A percentile compares a stretch with the other conserved stretches of the same genome.
Conservation (phyloP, 1,284 basidiomycete genomes). For the Ceratobasidium sp. region DNA sequence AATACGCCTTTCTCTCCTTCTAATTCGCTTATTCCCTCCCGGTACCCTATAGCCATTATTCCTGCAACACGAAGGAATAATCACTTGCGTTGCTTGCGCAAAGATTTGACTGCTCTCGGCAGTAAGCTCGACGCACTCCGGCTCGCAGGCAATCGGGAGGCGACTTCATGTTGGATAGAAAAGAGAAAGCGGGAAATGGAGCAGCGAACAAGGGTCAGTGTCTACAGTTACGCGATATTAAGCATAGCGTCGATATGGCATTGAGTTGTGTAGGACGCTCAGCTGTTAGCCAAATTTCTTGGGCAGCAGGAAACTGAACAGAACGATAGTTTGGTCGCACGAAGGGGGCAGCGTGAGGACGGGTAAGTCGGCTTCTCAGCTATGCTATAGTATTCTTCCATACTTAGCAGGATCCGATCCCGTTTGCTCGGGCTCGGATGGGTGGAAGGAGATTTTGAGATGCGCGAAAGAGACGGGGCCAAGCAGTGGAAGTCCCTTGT, state of each 20-base stretch:
- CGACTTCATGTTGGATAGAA: neutral
- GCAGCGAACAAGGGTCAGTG: neutral
- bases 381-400: neutral
- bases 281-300: neutral
- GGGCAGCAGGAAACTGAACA: neutral
- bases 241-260: neutral
- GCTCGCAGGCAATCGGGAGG: neutral
- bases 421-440: conserved; percentile 28
- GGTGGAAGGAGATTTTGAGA: neutral
- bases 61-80: neutral
- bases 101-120: neutral
- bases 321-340: neutral
- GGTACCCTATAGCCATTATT: neutral
- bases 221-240: too few relatives aligned
- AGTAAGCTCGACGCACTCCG: conserved; percentile 16
- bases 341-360: neutral
- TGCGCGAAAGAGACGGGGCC: neutral
- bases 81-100: neutral
- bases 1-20: neutral
- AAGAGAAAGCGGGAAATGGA: neutral
- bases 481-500: conserved; percentile 25
- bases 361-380: neutral
- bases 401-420: neutral
- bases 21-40: too few relatives aligned
- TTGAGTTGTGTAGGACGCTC: neutral